Base-by-base conservation (phyloP, 345 rosid species). In the Eucalyptus sp. region DNA sequence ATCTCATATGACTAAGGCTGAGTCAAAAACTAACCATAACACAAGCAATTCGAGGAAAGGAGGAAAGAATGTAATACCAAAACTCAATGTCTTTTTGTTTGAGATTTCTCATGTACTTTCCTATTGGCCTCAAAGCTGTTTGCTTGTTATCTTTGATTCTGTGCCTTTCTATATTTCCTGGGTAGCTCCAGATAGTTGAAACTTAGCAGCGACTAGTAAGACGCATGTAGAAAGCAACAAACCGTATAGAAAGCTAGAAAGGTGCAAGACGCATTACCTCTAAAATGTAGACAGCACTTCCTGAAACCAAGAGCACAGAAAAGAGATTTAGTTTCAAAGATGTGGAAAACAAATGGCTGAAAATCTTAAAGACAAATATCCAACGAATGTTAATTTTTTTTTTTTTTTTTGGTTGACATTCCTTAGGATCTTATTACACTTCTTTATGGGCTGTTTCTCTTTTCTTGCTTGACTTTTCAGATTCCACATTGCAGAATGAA, bases 391-490 rank as follows among this genome's bases (percentile, higher is more conserved):
- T 50, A 33, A 33, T 2, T 1, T 1, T 16, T 1, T 15, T 50
- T 15, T 7, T 6, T 7, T 17, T 52, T 52, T 17, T 52, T 33
- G 2, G 33, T 33, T 33, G 37, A 52, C 25, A 52, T 20, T 20
- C 46, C 27, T 20, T 76, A 10, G 83, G 83, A 6, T 76, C 14
- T 76, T 11, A 76, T 76, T 3, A 22, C 83, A 76, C 83, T 76
- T 76, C 48, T 76, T 76, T 41, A 20, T 76, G 29, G 16, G 15
- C 13, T 17, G 44, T 41, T 76, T 41, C 27, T 37, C 24, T 20
- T 6, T 25, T 37, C 13, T 17, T 6, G 31, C 51, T 58, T 66
- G 13, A 52, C 81, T 86, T 33, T 90, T 62, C 90, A 93, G 92
- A 68, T 76, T 86, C 80, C 87, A 11, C 87, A 66, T 27, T 41